Percentiles rank a stretch among this genome's conserved stretches.
Evolutionary conservation across 1,139 yeast genomes (phyloP).

Genomic region (Chernovozyma sophiae-reginae): DNA sequence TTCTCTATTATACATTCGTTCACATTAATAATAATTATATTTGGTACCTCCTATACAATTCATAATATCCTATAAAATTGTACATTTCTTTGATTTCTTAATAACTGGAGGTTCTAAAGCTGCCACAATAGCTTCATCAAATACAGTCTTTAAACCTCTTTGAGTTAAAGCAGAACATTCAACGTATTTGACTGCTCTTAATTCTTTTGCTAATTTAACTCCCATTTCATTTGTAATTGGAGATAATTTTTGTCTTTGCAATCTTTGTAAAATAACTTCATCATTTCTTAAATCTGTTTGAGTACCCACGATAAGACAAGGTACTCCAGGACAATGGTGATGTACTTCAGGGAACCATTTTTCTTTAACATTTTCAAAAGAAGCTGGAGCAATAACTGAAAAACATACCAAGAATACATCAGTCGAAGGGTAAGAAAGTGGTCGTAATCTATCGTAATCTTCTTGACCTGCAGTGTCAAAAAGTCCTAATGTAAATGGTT

Average conservation of each 20-base stretch:
- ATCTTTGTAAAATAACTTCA: slow-evolving; percentile 81
- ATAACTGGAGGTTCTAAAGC: slow-evolving; percentile 89
- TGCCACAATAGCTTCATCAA: slow-evolving; percentile 96
- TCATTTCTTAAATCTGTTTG: slow-evolving; percentile 94
- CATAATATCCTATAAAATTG: slow-evolving; percentile 65
- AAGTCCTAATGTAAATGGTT: slow-evolving; percentile 91
- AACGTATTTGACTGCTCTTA: slow-evolving; percentile 92
- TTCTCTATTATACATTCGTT: no score
- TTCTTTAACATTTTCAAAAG: slow-evolving; percentile 96
- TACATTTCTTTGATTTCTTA: slow-evolving; percentile 79
- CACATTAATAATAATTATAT: no score
- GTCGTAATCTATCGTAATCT: slow-evolving; percentile 96
- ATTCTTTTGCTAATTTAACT: slow-evolving; percentile 86
- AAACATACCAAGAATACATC: slow-evolving; percentile 94
- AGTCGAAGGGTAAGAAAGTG: slow-evolving; percentile 93
- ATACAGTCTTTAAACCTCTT: slow-evolving; percentile 90
- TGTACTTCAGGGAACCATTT: slow-evolving; percentile 99
- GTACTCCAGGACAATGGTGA: slow-evolving; percentile 97
- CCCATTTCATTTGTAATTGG: slow-evolving; percentile 89
- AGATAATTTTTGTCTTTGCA: slow-evolving; percentile 83
- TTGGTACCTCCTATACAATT: no score
- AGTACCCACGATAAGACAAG: slow-evolving; percentile 93
- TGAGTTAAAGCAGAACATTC: slow-evolving; percentile 98
- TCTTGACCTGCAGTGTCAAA: slow-evolving; percentile 99
- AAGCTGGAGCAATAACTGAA: slow-evolving; percentile 92